phyloP scores from a whole-genome alignment of 176 grass and related monocot genomes.

The Avena eriantha region DNA sequence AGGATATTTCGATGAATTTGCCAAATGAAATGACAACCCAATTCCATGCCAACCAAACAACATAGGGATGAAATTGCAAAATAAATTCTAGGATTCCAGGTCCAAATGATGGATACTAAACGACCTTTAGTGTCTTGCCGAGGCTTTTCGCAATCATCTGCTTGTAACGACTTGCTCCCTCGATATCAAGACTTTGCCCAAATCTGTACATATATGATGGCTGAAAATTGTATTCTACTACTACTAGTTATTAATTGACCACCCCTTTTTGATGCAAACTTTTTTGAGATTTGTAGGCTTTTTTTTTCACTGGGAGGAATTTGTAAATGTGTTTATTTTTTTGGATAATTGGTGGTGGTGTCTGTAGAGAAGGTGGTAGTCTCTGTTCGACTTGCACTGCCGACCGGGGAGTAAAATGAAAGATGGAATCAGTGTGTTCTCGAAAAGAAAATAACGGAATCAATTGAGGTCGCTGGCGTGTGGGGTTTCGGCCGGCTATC shows the following conservation, averaged over 20 bases:
- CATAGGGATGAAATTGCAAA: too few species aligned
- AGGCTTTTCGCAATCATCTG: not conserved
- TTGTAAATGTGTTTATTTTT: not conserved
- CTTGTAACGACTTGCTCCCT: not conserved
- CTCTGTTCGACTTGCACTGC: too few species aligned
- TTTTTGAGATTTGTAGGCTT: not conserved
- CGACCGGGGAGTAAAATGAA: not conserved
- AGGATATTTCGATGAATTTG: too few species aligned
- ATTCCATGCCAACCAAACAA: too few species aligned
- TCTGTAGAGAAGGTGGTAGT: too few species aligned
- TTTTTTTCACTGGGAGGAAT: not conserved
- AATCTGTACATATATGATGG: not conserved
- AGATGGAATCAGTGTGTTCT: not conserved
- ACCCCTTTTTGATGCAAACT: not conserved
- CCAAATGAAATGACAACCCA: too few species aligned
- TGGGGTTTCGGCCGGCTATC: not conserved
- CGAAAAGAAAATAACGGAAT: not conserved
- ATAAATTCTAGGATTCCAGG: too few species aligned
- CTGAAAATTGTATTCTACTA: not conserved
- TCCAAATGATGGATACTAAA: too few species aligned
- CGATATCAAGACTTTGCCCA: not conserved
- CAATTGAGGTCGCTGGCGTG: not conserved
- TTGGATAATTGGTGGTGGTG: too few species aligned
- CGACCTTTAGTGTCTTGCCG: too few species aligned
- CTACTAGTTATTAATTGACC: not conserved